Evolutionary conservation across 306 rosid genomes (phyloP).

Genomic region (Medicago lupulina): DNA sequence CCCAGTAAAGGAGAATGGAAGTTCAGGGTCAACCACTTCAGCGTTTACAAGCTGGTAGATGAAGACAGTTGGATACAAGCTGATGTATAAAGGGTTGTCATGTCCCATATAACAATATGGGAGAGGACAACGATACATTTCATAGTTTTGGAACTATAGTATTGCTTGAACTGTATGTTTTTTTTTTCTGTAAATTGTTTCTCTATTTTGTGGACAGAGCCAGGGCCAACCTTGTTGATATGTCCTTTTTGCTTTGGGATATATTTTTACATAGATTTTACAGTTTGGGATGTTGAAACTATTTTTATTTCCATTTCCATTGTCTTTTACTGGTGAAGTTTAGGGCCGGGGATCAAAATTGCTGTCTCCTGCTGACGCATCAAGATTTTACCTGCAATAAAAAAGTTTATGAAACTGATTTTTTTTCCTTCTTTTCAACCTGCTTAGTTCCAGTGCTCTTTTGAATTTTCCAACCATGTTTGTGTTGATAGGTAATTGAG

Average conservation of each 20-base stretch:
- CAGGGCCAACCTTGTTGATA: conserved; percentile 33
- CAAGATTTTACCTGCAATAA: neutral
- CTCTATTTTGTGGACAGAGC: conserved; percentile 37
- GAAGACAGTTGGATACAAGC: conserved; percentile 48
- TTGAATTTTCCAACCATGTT: neutral
- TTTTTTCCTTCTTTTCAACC: neutral
- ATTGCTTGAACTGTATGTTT: conserved; percentile 29
- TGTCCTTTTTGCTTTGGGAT: conserved; percentile 34
- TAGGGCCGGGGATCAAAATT: neutral
- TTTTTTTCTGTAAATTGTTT: conserved; percentile 42
- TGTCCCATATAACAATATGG: neutral
- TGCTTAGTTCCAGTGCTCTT: neutral
- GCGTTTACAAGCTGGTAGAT: conserved; percentile 63
- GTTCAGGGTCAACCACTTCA: conserved; percentile 86
- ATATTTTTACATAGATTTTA: conserved; percentile 30
- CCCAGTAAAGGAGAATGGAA: conserved; percentile 90
- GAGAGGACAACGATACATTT: conserved; percentile 26
- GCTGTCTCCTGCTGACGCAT: conserved; percentile 4
- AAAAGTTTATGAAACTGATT: neutral
- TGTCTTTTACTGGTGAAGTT: conserved; percentile 17
- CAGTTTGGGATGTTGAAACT: conserved; percentile 35
- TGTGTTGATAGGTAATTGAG: neutral
- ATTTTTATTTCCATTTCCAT: neutral
- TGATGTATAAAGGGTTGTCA: conserved; percentile 18
- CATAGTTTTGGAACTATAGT: conserved; percentile 39